These are phyloP conservation scores for Ophiostoma triangulosporum DNA, from an alignment of 2,329 filamentous ascomycete genomes.

Conservation along the genomic window DNA sequence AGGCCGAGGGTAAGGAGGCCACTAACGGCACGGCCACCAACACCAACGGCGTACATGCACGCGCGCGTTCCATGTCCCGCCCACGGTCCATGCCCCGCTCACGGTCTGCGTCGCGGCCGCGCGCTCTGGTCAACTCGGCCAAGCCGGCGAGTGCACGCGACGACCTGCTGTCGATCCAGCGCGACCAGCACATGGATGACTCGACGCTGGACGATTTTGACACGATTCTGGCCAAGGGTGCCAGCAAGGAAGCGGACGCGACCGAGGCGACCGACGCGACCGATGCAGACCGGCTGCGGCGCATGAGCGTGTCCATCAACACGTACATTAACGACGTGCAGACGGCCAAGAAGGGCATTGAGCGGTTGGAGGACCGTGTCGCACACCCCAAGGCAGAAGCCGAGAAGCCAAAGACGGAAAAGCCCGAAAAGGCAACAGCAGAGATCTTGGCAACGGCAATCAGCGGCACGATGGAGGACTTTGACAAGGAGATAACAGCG, in stretches of 20 bases:
- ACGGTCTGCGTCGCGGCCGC: conserved; percentile 29
- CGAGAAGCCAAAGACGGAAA: background rate
- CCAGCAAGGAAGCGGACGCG: background rate
- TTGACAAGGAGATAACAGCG: conserved; percentile 1
- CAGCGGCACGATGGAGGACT: background rate
- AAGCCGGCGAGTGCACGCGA: conserved; percentile 40
- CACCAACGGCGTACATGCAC: background rate
- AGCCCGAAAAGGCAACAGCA: background rate
- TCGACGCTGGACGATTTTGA: conserved; percentile 46
- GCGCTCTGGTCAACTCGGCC: conserved; percentile 39
- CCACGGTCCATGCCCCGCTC: conserved; percentile 22
- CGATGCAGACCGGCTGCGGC: conserved; percentile 19
- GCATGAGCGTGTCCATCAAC: conserved; percentile 39
- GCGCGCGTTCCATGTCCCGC: too few relatives aligned
- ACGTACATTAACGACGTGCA: conserved; percentile 39
- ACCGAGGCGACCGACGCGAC: conserved; percentile 17
- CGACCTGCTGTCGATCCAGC: conserved; percentile 40
- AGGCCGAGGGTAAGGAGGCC: conserved; percentile 13
- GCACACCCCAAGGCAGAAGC: conserved; percentile 19
- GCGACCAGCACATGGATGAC: conserved; percentile 41
- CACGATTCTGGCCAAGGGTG: conserved; percentile 26
- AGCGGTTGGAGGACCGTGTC: conserved; percentile 40
- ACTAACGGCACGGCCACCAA: background rate
- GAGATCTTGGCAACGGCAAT: background rate
- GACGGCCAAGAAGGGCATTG: conserved; percentile 43